These are phyloP conservation scores for Suillus brevipes DNA, from an alignment of 768 basidiomycete genomes.

Conservation along the genomic window DNA sequence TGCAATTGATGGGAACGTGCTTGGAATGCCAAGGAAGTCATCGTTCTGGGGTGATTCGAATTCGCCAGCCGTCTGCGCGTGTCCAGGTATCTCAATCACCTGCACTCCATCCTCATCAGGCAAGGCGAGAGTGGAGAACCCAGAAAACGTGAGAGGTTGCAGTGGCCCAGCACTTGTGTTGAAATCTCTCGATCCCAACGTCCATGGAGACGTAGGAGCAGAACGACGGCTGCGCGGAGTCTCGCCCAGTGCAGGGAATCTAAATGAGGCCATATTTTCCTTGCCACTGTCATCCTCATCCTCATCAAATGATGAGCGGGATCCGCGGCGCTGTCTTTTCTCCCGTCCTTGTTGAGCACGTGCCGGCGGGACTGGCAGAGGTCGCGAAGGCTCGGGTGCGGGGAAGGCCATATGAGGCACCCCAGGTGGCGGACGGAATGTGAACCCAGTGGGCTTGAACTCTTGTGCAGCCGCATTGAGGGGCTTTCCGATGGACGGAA, in stretches of 20 bases:
- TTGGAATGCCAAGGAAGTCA: conserved; percentile 9
- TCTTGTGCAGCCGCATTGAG: conserved; percentile 79
- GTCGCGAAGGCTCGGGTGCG: conserved; percentile 32
- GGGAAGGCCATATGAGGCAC: conserved; percentile 55
- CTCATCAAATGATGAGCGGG: conserved; percentile 32
- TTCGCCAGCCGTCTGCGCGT: conserved; percentile 12
- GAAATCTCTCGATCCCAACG: conserved; percentile 27
- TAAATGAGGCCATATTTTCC: conserved; percentile 72
- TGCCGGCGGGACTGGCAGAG: conserved; percentile 38
- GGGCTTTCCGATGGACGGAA: conserved; percentile 59
- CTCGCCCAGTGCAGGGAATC: conserved; percentile 60
- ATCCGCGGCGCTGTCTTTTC: conserved; percentile 68
- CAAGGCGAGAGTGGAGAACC: conserved; percentile 48
- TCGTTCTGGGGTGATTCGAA: conserved; percentile 17
- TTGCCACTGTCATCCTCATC: conserved; percentile 50
- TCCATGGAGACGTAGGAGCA: conserved; percentile 41
- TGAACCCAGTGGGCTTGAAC: conserved; percentile 78
- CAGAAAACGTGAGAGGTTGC: conserved; percentile 63
- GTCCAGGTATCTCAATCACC: conserved; percentile 10
- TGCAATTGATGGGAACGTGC: conserved; percentile 15
- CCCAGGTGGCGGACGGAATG: conserved; percentile 70
- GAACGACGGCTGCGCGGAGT: conserved; percentile 53
- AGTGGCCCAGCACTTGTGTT: conserved; percentile 23
- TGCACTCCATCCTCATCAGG: conserved; percentile 18
- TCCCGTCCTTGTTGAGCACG: conserved; percentile 67